These are phyloP conservation scores for Aspergillus sclerotialis DNA, from an alignment of 2,329 filamentous ascomycete genomes.

Conservation along the genomic window DNA sequence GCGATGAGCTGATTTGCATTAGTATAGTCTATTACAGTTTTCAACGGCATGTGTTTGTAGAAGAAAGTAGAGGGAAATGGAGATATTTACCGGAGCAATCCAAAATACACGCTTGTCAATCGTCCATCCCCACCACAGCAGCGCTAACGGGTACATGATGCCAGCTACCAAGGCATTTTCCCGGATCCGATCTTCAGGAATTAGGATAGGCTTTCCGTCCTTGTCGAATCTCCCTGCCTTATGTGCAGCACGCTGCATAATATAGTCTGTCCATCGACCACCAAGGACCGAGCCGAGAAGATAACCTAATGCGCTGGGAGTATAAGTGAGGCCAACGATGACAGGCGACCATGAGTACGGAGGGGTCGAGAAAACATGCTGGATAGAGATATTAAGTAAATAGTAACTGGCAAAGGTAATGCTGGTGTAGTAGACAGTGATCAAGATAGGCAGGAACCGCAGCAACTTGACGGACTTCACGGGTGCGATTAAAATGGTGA, in stretches of 20 bases:
- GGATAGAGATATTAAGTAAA: constrained; percentile 32
- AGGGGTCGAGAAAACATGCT: constrained; percentile 26
- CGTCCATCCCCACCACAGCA: constrained; percentile 35
- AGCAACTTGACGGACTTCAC: constrained; percentile 30
- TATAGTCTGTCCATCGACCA: constrained; percentile 31
- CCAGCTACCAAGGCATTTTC: constrained; percentile 32
- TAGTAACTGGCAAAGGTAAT: constrained; percentile 33
- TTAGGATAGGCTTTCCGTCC: constrained; percentile 26
- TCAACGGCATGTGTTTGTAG: too few relatives aligned
- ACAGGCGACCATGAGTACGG: constrained; percentile 32
- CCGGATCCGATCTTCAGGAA: constrained; percentile 32
- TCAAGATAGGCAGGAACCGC: constrained; percentile 28
- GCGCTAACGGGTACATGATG: constrained; percentile 24
- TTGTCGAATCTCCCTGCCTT: constrained; percentile 27
- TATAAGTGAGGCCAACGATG: constrained; percentile 32
- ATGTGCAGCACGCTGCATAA: constrained; percentile 32
- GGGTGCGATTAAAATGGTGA: constrained; percentile 28
- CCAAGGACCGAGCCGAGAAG: constrained; percentile 29
- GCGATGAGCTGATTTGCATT: constrained; percentile 5
- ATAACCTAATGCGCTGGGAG: constrained; percentile 32
- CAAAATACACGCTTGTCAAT: constrained; percentile 22
- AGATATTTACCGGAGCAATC: constrained; percentile 13
- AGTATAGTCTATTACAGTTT: neutral
- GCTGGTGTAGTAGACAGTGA: constrained; percentile 30
- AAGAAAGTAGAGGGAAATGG: neutral